Percentiles rank a stretch among this genome's conserved stretches.
Conservation (phyloP, 805 yeast species). For the Kuraishia hungarica region DNA sequence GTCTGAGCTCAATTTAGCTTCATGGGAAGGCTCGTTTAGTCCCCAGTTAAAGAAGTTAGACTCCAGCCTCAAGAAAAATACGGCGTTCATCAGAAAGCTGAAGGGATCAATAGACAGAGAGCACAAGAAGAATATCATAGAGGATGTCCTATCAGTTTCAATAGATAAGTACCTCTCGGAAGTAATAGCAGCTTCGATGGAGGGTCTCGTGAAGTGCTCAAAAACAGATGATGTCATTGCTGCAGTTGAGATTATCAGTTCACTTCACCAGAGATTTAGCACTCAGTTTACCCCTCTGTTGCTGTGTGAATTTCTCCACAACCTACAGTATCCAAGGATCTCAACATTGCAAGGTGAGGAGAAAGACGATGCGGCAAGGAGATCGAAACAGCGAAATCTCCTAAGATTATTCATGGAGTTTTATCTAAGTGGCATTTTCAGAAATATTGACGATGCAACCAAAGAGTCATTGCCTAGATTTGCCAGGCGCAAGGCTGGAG, state of each 20-base stretch:
- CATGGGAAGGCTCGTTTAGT: slow-evolving; percentile 46
- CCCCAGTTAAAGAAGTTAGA: slow-evolving; percentile 35
- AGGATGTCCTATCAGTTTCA: slow-evolving; percentile 55
- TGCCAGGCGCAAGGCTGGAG: slow-evolving; percentile 23
- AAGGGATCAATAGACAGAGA: slow-evolving; percentile 50
- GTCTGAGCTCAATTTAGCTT: slow-evolving; percentile 30
- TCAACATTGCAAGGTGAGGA: slow-evolving; percentile 13
- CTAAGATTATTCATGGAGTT: slow-evolving; percentile 51
- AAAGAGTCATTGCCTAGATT: slow-evolving; percentile 35
- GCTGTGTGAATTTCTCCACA: slow-evolving; percentile 30
- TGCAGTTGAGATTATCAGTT: slow-evolving; percentile 58
- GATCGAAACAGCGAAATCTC: slow-evolving; percentile 35
- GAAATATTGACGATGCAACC: slow-evolving; percentile 32
- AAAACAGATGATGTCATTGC: slow-evolving; percentile 53
- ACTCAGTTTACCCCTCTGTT: slow-evolving; percentile 41
- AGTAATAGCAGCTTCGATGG: slow-evolving; percentile 50
- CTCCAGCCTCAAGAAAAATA: slow-evolving; percentile 73
- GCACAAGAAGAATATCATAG: slow-evolving; percentile 34
- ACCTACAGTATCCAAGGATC: slow-evolving; percentile 26
- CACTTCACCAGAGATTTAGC: slow-evolving; percentile 69
- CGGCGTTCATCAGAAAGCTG: slow-evolving; percentile 68
- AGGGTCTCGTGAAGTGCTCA: slow-evolving; percentile 45
- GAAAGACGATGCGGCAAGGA: slow-evolving; percentile 35
- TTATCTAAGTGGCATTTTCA: slow-evolving; percentile 46
- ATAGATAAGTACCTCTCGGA: slow-evolving; percentile 73